Evolutionary conservation across 2,329 filamentous ascomycete species (phyloP).

Genomic region (Plenodomus biglobosus): DNA sequence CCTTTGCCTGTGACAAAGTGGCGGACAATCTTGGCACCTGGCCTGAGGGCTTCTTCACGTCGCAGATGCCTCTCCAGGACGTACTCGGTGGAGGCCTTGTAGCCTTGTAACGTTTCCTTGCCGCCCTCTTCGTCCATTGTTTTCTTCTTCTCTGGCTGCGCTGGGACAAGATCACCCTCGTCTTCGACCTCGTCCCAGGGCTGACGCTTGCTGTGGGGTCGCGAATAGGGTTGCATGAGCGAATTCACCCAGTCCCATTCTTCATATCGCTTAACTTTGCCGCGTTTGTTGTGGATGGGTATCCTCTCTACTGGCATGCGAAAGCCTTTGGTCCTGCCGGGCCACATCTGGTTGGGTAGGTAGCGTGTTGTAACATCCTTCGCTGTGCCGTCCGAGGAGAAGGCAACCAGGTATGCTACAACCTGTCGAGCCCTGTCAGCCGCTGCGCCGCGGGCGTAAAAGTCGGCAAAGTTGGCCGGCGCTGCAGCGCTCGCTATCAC

Average conservation of each 20-base stretch:
- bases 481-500: constrained; percentile 61
- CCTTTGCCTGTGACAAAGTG: constrained; percentile 76
- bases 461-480: constrained; percentile 68
- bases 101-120: constrained; percentile 76
- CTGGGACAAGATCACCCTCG: constrained; percentile 70
- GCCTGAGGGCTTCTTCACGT: constrained; percentile 83
- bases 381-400: constrained; percentile 79
- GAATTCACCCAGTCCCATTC: constrained; percentile 86
- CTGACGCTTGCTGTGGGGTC: constrained; percentile 58
- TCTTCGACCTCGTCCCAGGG: constrained; percentile 80
- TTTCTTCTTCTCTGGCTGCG: constrained; percentile 61
- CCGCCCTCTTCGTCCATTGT: constrained; percentile 74
- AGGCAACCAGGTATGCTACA: constrained; percentile 84
- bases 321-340: constrained; percentile 85
- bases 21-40: constrained; percentile 68
- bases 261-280: constrained; percentile 75
- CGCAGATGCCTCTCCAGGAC: constrained; percentile 84
- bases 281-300: constrained; percentile 73
- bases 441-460: constrained; percentile 80
- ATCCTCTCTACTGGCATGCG: constrained; percentile 79
- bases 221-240: constrained; percentile 72
- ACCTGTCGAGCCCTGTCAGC: constrained; percentile 87
- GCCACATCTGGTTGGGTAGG: constrained; percentile 75
- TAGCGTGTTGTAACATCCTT: constrained; percentile 96
- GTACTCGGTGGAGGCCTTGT: constrained; percentile 83